Percentiles rank a stretch among this genome's conserved stretches.
These are phyloP conservation scores for Litsea cubeba DNA, from an alignment of 164 flowering plant genomes.

Conservation along the genomic window DNA sequence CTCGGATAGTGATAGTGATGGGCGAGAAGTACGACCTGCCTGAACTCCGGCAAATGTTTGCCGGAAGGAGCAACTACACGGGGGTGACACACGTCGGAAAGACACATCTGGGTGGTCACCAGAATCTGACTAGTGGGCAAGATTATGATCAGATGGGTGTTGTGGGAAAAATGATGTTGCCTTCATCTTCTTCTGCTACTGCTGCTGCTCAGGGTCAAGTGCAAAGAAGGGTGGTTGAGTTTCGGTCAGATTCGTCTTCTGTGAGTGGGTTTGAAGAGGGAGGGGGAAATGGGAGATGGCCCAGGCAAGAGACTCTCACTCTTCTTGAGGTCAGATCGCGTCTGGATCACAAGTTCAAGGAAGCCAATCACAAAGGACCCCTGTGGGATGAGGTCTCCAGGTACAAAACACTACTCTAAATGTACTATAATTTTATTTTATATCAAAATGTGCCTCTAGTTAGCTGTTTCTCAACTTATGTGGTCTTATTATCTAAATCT, in stretches of 20 bases:
- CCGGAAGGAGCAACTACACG: conserved; percentile 32
- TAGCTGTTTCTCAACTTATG: not conserved
- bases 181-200: not conserved
- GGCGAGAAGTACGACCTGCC: conserved; percentile 51
- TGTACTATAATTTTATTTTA: no score
- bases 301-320: conserved; percentile 88
- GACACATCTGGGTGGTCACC: conserved; percentile 28
- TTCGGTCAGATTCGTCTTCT: conserved; percentile 27
- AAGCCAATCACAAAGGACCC: conserved; percentile 95
- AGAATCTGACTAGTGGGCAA: conserved; percentile 10
- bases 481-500: not conserved
- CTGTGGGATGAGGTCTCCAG: conserved; percentile 98
- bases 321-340: conserved; percentile 90
- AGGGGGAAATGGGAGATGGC: conserved; percentile 74
- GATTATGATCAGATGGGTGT: conserved; percentile 27
- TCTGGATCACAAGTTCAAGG: conserved; percentile 82
- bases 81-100: conserved; percentile 25
- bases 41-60: conserved; percentile 61
- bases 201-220: not conserved
- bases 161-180: conserved; percentile 11
- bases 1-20: conserved; percentile 34
- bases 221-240: conserved; percentile 14
- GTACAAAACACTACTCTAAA: conserved; percentile 24
- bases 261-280: conserved; percentile 31
- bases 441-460: not conserved